These are phyloP conservation scores for Chrysopogon serrulatus DNA, from an alignment of 176 grass and related monocot species.

Conservation along the genomic window DNA sequence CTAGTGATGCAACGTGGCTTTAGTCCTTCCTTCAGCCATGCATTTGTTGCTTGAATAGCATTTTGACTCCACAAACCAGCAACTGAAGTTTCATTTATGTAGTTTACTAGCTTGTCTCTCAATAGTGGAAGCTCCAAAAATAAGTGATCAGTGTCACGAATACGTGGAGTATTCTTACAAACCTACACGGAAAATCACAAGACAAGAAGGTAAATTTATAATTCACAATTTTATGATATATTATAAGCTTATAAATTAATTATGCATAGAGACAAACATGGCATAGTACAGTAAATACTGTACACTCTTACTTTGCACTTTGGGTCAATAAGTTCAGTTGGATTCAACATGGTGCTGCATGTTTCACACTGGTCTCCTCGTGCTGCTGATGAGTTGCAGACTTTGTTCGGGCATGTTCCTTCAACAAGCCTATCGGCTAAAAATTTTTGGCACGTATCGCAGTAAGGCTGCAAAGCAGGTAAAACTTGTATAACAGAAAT, in stretches of 20 bases:
- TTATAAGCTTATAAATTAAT: not conserved
- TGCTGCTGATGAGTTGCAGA: conserved; percentile 67
- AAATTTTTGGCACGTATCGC: conserved; percentile 76
- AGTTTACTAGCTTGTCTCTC: conserved; percentile 74
- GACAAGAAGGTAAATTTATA: not conserved
- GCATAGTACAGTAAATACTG: not conserved
- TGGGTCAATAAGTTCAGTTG: conserved; percentile 82
- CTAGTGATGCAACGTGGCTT: conserved; percentile 91
- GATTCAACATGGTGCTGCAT: conserved; percentile 92
- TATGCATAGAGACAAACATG: not conserved
- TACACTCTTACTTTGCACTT: conserved; percentile 88
- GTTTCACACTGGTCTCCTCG: conserved; percentile 96
- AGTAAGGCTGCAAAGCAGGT: conserved; percentile 67
- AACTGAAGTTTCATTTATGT: conserved; percentile 82
- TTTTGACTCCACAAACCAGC: conserved; percentile 96
- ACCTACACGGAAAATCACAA: conserved; percentile 44
- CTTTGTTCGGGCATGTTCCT: conserved; percentile 76
- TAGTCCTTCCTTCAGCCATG: conserved; percentile 97
- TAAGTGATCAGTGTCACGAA: conserved; percentile 94
- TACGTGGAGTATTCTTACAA: conserved; percentile 66
- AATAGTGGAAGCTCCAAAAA: conserved; percentile 94
- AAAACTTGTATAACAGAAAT: conserved; percentile 3
- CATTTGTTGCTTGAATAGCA: conserved; percentile 95
- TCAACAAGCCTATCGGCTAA: conserved; percentile 94
- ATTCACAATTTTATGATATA: not conserved